Evolutionary conservation across 345 rosid species (phyloP), one percentile per base, ranked within the genome.

Genomic region (Eucalyptus sp.): DNA sequence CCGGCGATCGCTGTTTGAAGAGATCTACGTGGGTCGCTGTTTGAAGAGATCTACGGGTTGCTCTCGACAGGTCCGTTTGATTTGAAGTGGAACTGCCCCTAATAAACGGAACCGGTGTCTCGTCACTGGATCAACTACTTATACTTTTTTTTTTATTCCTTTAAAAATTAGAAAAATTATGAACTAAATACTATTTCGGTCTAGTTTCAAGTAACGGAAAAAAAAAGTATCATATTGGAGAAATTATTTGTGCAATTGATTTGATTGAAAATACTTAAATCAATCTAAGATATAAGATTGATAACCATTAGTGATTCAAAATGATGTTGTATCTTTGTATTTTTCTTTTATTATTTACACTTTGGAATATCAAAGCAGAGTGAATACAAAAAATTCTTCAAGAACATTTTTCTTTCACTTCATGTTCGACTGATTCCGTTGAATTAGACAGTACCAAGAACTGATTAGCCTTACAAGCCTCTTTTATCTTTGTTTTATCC

Each of bases 31-130:
- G 43, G 43, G 81, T 10, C 37, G 25, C 33, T 31, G 4, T 62
- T 29, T 29, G 68, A 1, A 27, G 68, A 13, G 7, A 62, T 66
- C 22, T 31, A 14, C 5, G 22, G 43, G 81, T 10, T 71, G 25
- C 33, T 31, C 80, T 33, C 4, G 44, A 8, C 80, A 33, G 27
- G 13, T 20, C 7, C 25, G 25, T 16, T 66, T 31, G 43, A 31
- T 16, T 33, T 66, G 10, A 15, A 66, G 41, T 7, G 41, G 37
- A n/a, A 50, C 52, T 6, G 52, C 20, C 20, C 52, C 18, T 15
- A 14, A 0, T 0, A 14, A 50, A 0, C 0, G 0, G 16, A 50
- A 13, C 0, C 1, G 3, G 1, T n/a, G n/a, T n/a, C n/a, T n/a
- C n/a, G n/a, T 50, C 2, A 13, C 2, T 1, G 7, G 16, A 50